A percentile compares a stretch with the other conserved stretches of the same genome.
Conservation (phyloP, 2,329 filamentous ascomycete species). For the Aureobasidium sp. region DNA sequence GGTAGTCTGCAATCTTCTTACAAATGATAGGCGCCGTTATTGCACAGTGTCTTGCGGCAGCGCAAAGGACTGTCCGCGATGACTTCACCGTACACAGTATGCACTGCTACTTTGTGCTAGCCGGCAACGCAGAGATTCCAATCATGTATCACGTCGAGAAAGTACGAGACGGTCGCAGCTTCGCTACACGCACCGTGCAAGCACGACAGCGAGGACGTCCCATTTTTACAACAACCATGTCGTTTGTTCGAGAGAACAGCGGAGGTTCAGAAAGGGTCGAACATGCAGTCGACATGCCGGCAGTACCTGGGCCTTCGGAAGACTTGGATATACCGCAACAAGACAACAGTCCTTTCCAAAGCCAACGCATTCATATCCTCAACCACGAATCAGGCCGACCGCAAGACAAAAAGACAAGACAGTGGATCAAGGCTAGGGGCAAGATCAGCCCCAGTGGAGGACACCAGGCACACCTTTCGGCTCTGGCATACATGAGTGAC, state of each 20-base stretch:
- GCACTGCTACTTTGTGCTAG: conserved; percentile 98
- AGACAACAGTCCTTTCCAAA: conserved; percentile 47
- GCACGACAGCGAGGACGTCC: conserved; percentile 77
- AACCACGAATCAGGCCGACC: conserved; percentile 47
- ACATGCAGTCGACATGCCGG: conserved; percentile 52
- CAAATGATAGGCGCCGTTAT: conserved; percentile 65
- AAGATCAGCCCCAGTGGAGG: conserved; percentile 65
- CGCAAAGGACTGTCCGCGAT: conserved; percentile 73
- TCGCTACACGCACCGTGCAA: conserved; percentile 91
- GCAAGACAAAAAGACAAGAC: conserved; percentile 54
- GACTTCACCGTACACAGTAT: conserved; percentile 86
- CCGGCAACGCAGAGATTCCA: conserved; percentile 74
- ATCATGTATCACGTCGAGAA: conserved; percentile 93
- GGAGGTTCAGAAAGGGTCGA: conserved; percentile 49
- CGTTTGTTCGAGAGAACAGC: conserved; percentile 63
- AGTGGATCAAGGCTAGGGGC: conserved; percentile 68
- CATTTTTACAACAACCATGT: conserved; percentile 94
- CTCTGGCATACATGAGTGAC: conserved; percentile 77
- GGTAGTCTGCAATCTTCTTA: background rate
- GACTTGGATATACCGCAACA: conserved; percentile 22
- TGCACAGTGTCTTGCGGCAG: conserved; percentile 80
- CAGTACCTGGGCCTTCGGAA: conserved; percentile 35
- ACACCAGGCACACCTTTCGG: conserved; percentile 71
- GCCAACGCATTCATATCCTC: conserved; percentile 46
- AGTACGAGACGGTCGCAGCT: conserved; percentile 82